These are phyloP conservation scores for Entamoeba moshkovskii DNA, from an alignment of 208 protist species.

Conservation along the genomic window DNA sequence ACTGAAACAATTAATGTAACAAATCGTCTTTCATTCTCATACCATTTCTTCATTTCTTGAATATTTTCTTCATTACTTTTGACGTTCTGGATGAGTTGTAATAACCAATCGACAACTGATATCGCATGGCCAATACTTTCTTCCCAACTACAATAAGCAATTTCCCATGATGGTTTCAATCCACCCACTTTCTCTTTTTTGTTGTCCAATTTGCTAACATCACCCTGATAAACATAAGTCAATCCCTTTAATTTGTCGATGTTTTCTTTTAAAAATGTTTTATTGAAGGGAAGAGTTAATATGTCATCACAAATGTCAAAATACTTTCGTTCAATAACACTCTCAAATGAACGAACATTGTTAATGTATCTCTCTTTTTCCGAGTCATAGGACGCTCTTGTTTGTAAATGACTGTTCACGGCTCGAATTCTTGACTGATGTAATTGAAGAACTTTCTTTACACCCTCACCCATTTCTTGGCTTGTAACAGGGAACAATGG, in stretches of 20 bases:
- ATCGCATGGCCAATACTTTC: background rate
- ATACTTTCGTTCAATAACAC: background rate
- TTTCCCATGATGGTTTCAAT: background rate
- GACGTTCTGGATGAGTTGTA: background rate
- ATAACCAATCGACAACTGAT: background rate
- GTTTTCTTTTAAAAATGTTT: background rate
- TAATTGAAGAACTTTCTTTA: background rate
- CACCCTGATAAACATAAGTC: background rate
- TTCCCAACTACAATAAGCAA: background rate
- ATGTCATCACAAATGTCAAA: background rate
- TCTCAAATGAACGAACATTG: background rate
- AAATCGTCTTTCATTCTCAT: background rate
- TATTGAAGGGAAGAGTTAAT: background rate
- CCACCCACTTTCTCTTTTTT: background rate
- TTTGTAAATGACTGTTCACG: background rate
- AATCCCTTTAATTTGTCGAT: background rate
- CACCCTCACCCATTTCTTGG: background rate
- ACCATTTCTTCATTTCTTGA: background rate
- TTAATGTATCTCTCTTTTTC: background rate
- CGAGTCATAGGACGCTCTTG: background rate
- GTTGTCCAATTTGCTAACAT: background rate
- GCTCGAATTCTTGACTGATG: background rate
- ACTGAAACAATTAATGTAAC: background rate
- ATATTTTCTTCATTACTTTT: background rate
- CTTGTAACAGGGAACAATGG: background rate